Conservation (phyloP, 139 green algal genomes). For the Pleodorina starrii region DNA sequence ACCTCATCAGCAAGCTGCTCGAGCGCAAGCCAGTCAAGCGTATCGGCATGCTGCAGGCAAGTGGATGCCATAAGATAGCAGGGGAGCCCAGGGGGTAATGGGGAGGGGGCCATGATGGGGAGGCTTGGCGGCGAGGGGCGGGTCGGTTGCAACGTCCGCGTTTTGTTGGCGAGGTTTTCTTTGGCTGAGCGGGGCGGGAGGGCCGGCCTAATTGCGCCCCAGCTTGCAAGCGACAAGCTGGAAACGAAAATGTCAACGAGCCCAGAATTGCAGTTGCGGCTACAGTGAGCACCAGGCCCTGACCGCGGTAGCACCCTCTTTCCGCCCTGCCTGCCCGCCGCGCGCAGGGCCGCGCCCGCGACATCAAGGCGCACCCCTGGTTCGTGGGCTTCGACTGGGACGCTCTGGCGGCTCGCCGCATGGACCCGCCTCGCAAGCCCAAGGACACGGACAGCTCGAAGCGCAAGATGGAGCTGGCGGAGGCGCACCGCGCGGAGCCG, state of each 20-base stretch:
- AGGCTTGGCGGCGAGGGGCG: too few relatives aligned
- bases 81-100: neutral
- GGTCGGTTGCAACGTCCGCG: too few relatives aligned
- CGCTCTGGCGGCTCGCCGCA: constrained; percentile 79
- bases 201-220: too few relatives aligned
- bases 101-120: neutral
- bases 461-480: constrained; percentile 72
- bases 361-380: constrained; percentile 95
- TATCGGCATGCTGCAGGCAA: constrained; percentile 86
- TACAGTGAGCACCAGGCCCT: too few relatives aligned
- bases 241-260: too few relatives aligned
- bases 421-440: constrained; percentile 82
- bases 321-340: too few relatives aligned
- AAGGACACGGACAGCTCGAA: constrained; percentile 84
- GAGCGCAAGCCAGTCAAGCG: constrained; percentile 91
- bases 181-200: too few relatives aligned
- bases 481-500: constrained; percentile 60
- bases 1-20: constrained; percentile 89
- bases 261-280: too few relatives aligned
- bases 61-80: neutral
- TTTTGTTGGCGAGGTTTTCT: too few relatives aligned
- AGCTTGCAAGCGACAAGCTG: too few relatives aligned
- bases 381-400: constrained; percentile 95
- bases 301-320: too few relatives aligned
- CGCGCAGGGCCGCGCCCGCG: constrained; percentile 65